Percentiles rank a stretch among this genome's conserved stretches.
These are phyloP conservation scores for Ophiostoma quercus DNA, from an alignment of 2,329 filamentous ascomycete genomes.

Conservation along the genomic window DNA sequence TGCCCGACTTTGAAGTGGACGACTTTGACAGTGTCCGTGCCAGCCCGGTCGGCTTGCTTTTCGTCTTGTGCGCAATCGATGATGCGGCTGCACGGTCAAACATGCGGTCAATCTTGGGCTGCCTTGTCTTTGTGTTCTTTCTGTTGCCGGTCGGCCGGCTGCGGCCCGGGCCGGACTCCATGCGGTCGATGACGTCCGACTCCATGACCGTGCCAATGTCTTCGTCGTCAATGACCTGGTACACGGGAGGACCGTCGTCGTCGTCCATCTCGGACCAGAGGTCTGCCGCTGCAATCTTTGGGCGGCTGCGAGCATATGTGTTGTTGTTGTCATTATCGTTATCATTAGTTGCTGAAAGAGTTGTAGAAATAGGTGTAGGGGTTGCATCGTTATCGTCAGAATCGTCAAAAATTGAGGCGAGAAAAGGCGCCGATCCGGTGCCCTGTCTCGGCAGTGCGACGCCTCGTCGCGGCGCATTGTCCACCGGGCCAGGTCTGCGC, in stretches of 20 bases:
- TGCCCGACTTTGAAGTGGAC: not conserved
- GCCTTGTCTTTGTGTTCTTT: constrained; percentile 26
- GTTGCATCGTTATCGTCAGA: not conserved
- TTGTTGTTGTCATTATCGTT: constrained; percentile 30
- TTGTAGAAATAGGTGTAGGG: not conserved
- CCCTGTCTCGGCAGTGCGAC: constrained; percentile 44
- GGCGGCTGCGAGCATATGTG: constrained; percentile 21
- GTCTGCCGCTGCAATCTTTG: not conserved
- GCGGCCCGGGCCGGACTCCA: constrained; percentile 45
- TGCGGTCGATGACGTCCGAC: constrained; percentile 48
- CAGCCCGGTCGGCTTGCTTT: not conserved
- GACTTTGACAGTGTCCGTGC: not conserved
- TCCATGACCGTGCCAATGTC: constrained; percentile 44
- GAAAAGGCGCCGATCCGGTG: constrained; percentile 29
- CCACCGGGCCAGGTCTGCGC: constrained; percentile 31
- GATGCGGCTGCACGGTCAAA: constrained; percentile 44
- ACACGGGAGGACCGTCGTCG: constrained; percentile 24
- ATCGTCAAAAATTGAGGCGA: constrained; percentile 17
- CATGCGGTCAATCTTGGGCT: constrained; percentile 35
- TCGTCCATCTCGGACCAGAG: constrained; percentile 16
- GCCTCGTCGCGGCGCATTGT: constrained; percentile 41
- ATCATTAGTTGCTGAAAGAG: not conserved
- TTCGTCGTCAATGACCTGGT: constrained; percentile 43
- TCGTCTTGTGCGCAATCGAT: constrained; percentile 41
- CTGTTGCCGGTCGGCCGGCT: constrained; percentile 25